Evolutionary conservation across 768 basidiomycete species (phyloP), one percentile per base, ranked within the genome.

Genomic region (Hygrophoropsis aurantiaca): DNA sequence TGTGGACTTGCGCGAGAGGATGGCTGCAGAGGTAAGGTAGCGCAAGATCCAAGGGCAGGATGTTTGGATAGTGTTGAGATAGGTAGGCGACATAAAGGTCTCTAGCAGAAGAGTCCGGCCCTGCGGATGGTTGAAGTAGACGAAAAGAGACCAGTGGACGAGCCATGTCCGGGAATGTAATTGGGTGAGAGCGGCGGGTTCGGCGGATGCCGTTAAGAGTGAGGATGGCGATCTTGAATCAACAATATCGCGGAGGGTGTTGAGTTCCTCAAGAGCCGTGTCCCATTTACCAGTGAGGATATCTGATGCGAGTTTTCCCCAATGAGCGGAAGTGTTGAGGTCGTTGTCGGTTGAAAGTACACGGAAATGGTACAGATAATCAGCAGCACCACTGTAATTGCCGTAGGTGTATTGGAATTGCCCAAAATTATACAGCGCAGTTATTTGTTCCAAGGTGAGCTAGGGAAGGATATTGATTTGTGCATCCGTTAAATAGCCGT

Each of bases 381-480:
- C 93, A 40, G 94, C 94, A 13, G 97, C 94, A 40, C 90, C 90
- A 58, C 85, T 87, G 75, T 99, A 99, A 68, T 93, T 92, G 36
- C 97, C 97, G 66, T 91, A 91, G n/a, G 95, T 90, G 71, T 92
- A 99, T 72, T 97, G 94, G 74, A 94, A 98, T 63, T 97, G 89
- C 44, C 97, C 97, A 70, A 95, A 97, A 72, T 94, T 92, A 76
- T 99, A 98, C 8, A 99, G 75, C 1, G 90, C 90, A 35, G 85
- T 90, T 64, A 98, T 97, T 81, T 97, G 91, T 49, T 95, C 94
- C 50, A 94, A 74, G 13, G 89, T 93, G 48, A 99, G 82, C 95
- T 98, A 67, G 42, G 35, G 19, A 43, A 15, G 15, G 11, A 39
- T 36, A 51, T 33, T 37, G 24, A 24, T 40, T 11, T 49, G 45